These are phyloP conservation scores for Liquidambar formosana DNA, from an alignment of 164 flowering plant genomes.

Conservation along the genomic window DNA sequence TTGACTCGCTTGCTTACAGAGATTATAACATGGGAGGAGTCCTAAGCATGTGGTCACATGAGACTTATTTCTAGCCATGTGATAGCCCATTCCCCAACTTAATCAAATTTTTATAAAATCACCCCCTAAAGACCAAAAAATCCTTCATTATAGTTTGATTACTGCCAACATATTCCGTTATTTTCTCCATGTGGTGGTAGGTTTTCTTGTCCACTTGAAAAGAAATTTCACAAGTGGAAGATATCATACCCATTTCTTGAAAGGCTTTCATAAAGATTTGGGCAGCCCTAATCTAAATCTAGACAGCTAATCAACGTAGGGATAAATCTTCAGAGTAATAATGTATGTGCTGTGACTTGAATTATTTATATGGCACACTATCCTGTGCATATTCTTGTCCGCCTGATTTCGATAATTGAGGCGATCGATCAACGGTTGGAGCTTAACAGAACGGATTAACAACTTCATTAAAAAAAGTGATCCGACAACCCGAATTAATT, in stretches of 20 bases:
- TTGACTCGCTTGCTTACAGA: constrained; percentile 11
- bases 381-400: too few species aligned
- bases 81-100: constrained; percentile 22
- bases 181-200: not conserved
- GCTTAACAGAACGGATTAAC: too few species aligned
- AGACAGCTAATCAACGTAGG: constrained; percentile 23
- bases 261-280: constrained; percentile 15
- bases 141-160: constrained; percentile 11
- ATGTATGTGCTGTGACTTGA: too few species aligned
- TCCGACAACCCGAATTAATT: too few species aligned
- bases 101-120: not conserved
- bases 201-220: constrained; percentile 14
- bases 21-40: constrained; percentile 24
- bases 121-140: constrained; percentile 5
- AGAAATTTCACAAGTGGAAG: constrained; percentile 13
- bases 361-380: not conserved
- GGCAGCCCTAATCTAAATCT: constrained; percentile 10
- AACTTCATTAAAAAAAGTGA: too few species aligned
- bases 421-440: too few species aligned
- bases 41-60: constrained; percentile 41
- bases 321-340: not conserved
- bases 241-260: constrained; percentile 17
- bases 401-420: too few species aligned
- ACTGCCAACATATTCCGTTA: not conserved
- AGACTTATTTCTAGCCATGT: constrained; percentile 35